Evolutionary conservation across 345 rosid species (phyloP).

Genomic region (Bretschneidera sinensis): DNA sequence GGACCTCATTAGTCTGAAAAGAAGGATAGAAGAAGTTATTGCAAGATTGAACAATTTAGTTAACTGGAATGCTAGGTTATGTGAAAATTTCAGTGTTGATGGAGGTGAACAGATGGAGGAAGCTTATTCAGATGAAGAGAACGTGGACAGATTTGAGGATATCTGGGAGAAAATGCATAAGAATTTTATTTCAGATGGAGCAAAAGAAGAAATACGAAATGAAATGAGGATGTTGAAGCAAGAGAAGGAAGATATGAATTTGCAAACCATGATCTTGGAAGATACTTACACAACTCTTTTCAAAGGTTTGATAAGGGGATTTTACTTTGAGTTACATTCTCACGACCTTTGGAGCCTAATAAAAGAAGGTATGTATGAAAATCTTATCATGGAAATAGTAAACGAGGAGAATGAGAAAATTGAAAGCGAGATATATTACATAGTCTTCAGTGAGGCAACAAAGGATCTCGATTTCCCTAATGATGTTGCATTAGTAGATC

Average conservation of each 20-base stretch:
- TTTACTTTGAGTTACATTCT: slow-evolving; percentile 7
- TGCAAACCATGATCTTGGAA: slow-evolving; percentile 29
- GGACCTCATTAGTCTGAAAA: slow-evolving; percentile 23
- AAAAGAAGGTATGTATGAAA: slow-evolving; percentile 25
- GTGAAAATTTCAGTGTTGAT: slow-evolving; percentile 15
- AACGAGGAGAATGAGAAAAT: slow-evolving; percentile 21
- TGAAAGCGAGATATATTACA: slow-evolving; percentile 12
- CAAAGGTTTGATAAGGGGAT: slow-evolving; percentile 26
- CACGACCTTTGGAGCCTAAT: slow-evolving; percentile 15
- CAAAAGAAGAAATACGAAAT: slow-evolving; percentile 21
- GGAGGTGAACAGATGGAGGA: slow-evolving; percentile 9
- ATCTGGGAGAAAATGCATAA: slow-evolving; percentile 38
- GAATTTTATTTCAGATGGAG: slow-evolving; percentile 11
- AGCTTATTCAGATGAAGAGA: slow-evolving; percentile 3
- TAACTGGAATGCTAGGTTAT: slow-evolving; percentile 24
- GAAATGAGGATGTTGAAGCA: slow-evolving; percentile 25
- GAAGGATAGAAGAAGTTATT: slow-evolving; percentile 38
- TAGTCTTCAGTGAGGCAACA: slow-evolving; percentile 15
- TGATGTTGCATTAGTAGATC: background rate
- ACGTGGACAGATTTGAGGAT: slow-evolving; percentile 29
- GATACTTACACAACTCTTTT: slow-evolving; percentile 35
- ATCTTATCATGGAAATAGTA: slow-evolving; percentile 17
- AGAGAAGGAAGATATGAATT: slow-evolving; percentile 39
- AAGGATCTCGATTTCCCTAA: slow-evolving; percentile 6
- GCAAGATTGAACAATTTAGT: slow-evolving; percentile 35